Conservation (phyloP, 2,329 filamentous ascomycete species). For the Talaromyces islandicus region DNA sequence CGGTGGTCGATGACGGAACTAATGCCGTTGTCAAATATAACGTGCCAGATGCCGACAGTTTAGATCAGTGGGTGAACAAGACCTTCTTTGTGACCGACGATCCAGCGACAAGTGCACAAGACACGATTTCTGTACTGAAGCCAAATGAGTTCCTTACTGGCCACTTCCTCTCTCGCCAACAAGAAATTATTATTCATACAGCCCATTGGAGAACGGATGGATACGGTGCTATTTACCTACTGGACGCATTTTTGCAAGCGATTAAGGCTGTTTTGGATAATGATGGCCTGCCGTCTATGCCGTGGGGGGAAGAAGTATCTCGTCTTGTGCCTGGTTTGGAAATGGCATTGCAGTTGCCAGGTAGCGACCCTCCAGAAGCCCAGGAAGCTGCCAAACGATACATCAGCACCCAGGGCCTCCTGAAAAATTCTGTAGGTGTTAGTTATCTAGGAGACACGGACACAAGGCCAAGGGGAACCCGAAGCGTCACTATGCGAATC, state of each 20-base stretch:
- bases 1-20: background rate
- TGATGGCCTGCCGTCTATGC: background rate
- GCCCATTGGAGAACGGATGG: constrained; percentile 7
- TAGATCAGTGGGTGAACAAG: background rate
- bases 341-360: background rate
- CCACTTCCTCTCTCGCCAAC: background rate
- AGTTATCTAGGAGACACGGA: background rate
- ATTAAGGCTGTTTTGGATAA: constrained; percentile 1
- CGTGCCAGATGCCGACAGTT: background rate
- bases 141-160: background rate
- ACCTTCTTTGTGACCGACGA: background rate
- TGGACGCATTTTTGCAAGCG: constrained; percentile 3
- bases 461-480: background rate
- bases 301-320: constrained; percentile 3
- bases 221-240: constrained; percentile 1
- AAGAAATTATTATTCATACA: constrained; percentile 3
- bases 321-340: constrained; percentile 5
- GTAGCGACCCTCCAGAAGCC: background rate
- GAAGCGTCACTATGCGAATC: background rate
- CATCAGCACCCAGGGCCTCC: constrained; percentile 1
- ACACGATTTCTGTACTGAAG: constrained; percentile 1
- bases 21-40: background rate
- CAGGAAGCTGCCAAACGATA: background rate
- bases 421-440: constrained; percentile 6
- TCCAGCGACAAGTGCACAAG: background rate